Evolutionary conservation across 495 filamentous ascomycete genomes (phyloP).

Genomic region (Wilcoxina mikolae): DNA sequence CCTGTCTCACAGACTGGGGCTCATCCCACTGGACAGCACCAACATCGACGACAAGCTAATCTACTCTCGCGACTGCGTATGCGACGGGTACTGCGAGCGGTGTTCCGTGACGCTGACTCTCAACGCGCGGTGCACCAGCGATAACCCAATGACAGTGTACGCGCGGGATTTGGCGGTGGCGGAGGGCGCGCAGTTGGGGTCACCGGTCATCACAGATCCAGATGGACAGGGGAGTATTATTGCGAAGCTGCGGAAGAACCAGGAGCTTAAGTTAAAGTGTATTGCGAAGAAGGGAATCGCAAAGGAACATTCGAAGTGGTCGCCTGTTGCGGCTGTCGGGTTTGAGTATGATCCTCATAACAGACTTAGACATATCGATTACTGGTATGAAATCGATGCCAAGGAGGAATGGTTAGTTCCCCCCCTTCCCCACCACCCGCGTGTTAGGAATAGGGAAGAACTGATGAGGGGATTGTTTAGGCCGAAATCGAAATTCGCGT

Average conservation of each 20-base stretch:
- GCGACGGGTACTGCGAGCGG: conserved; percentile 77
- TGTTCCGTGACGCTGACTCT: conserved; percentile 74
- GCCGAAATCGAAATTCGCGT: conserved; percentile 72
- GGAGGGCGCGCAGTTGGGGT: conserved; percentile 49
- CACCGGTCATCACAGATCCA: conserved; percentile 70
- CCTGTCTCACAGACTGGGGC: conserved; percentile 78
- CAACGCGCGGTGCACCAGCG: conserved; percentile 63
- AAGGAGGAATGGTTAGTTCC: conserved; percentile 70
- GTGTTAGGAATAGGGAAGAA: background rate
- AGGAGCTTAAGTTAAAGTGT: conserved; percentile 76
- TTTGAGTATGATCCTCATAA: conserved; percentile 98
- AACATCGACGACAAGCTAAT: conserved; percentile 66
- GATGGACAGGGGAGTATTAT: conserved; percentile 69
- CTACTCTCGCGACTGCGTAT: conserved; percentile 92
- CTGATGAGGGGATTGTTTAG: conserved; percentile 32
- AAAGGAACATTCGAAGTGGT: conserved; percentile 98
- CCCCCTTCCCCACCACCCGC: background rate
- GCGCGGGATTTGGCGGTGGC: conserved; percentile 66
- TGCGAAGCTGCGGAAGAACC: conserved; percentile 71
- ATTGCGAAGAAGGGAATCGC: conserved; percentile 97
- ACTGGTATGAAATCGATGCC: conserved; percentile 85
- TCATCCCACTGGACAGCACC: conserved; percentile 74
- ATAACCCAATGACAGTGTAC: conserved; percentile 78
- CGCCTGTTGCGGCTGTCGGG: conserved; percentile 74
- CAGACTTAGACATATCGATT: conserved; percentile 70